Evolutionary conservation across 2,329 filamentous ascomycete species (phyloP).

Genomic region (Hypocreales sp.): DNA sequence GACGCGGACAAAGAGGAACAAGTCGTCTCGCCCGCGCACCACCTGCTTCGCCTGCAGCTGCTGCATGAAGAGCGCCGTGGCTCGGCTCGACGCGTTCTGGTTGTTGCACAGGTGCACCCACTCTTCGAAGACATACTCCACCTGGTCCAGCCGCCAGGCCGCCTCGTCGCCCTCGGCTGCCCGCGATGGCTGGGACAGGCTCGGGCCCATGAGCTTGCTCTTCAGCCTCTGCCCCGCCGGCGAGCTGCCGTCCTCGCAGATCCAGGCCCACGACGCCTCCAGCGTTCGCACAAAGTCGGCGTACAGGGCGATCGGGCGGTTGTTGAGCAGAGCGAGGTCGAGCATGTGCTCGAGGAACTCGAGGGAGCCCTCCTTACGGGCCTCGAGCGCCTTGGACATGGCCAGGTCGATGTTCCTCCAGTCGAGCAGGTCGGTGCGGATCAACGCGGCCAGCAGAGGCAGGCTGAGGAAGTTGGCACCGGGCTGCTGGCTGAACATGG

Average conservation of each 20-base stretch:
- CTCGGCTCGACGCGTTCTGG: conserved; percentile 57
- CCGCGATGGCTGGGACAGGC: conserved; percentile 20
- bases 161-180: conserved; percentile 35
- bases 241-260: conserved; percentile 54
- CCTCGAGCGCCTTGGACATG: conserved; percentile 55
- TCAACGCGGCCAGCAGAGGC: conserved; percentile 39
- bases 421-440: conserved; percentile 45
- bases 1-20: conserved; percentile 63
- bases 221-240: conserved; percentile 55
- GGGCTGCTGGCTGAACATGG: conserved; percentile 40
- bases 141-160: conserved; percentile 56
- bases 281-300: conserved; percentile 77
- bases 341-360: conserved; percentile 70
- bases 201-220: conserved; percentile 34
- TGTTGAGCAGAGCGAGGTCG: conserved; percentile 63
- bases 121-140: conserved; percentile 92
- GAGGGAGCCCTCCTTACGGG: conserved; percentile 56
- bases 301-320: conserved; percentile 62
- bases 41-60: conserved; percentile 66
- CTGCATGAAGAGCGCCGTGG: conserved; percentile 60
- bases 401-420: conserved; percentile 54
- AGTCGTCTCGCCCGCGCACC: conserved; percentile 59
- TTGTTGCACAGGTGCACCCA: conserved; percentile 78
- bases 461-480: conserved; percentile 40
- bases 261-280: conserved; percentile 68